Base-by-base conservation (phyloP, 2,329 filamentous ascomycete species). In the Endoconidiophora laricicola region DNA sequence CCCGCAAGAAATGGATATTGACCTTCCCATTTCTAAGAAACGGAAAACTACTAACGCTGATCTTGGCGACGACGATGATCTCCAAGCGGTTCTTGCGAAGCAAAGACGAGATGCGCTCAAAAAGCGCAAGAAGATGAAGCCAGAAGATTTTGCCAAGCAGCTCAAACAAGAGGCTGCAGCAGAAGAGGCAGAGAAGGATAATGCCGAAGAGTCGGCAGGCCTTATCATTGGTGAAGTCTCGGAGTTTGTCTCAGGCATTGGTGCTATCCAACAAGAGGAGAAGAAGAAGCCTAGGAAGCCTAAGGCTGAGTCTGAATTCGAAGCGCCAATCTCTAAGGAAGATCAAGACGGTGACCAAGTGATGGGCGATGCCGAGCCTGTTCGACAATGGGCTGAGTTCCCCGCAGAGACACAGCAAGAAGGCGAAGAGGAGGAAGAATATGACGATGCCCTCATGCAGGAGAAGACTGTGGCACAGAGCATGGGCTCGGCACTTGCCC, bases 201-300 rank as follows among this genome's bases (percentile, higher is more conserved):
- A 59, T 22, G 62, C 60, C 23, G 56, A 53, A 3, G 61, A 65
- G 39, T 61, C 58, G 2, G 67, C 66, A 26, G 90, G 87, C 1
- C 69, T 98, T 1, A 76, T 95, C n/a, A 88, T 98, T 52, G 90
- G 95, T 54, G 91, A 95, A 61, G 94, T 90, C 0, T 87, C 87
- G 0, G 88, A 94, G 58, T 98, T 98, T 58, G 83, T 98, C 26
- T 83, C 87, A 23, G 86, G 86, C 49, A 66, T 98, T 50, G 83
- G 81, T 60, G 83, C 81, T 52, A 77, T 81, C 12, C 73, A 70
- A 18, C 69, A 72, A 6, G 67, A 72, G 2, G 71, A 76, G 50
- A 69, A 71, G 12, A 73, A 60, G 66, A 83, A 63, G 65, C 73
- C 59, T 55, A 70, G 61, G 59, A 72, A 64, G 59, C 62, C 63